Percentiles rank a stretch among this genome's conserved stretches.
Conservation (phyloP, 306 rosid genomes). For the Prunus padus region DNA sequence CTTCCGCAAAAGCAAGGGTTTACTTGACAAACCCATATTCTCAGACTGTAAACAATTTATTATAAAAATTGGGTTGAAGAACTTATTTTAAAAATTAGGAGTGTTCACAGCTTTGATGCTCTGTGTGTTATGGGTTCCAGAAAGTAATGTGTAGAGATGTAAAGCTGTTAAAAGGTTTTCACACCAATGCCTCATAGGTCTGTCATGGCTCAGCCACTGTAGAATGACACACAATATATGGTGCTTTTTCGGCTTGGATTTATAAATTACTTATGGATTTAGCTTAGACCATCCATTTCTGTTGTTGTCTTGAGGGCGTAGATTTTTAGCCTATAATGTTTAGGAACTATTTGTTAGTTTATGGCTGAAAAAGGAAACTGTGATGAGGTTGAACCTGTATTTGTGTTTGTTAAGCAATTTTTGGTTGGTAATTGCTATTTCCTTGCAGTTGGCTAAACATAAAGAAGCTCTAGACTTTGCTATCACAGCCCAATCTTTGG, state of each 20-base stretch:
- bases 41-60: no score
- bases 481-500: constrained; percentile 56
- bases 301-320: not conserved
- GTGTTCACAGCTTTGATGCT: no score
- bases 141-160: no score
- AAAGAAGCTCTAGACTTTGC: constrained; percentile 90
- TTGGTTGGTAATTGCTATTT: constrained; percentile 24
- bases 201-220: not conserved
- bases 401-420: constrained; percentile 13
- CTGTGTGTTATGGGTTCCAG: no score
- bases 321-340: not conserved
- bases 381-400: constrained; percentile 8
- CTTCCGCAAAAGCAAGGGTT: no score
- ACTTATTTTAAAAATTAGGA: no score
- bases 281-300: not conserved
- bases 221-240: not conserved
- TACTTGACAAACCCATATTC: no score
- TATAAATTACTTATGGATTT: not conserved
- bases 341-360: not conserved
- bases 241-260: not conserved
- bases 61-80: no score
- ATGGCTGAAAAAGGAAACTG: constrained; percentile 18
- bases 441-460: constrained; percentile 74
- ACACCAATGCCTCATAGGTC: no score
- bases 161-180: no score